Conservation (phyloP, 805 yeast genomes). For the Barnettozyma californica region DNA sequence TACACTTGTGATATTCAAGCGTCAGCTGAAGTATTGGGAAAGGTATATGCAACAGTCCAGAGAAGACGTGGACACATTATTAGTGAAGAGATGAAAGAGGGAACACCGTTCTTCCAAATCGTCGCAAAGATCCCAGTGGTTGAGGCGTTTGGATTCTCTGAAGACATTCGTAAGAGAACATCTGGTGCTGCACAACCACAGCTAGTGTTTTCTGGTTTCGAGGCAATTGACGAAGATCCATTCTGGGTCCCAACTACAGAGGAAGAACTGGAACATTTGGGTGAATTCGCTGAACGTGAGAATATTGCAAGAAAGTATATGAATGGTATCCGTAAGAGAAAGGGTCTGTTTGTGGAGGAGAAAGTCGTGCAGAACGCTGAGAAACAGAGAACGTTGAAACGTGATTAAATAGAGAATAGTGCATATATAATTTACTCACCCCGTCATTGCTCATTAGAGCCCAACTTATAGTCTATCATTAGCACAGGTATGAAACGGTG, state of each 20-base stretch:
- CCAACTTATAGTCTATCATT: background rate
- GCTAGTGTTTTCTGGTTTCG: slow-evolving; percentile 83
- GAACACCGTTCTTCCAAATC: slow-evolving; percentile 92
- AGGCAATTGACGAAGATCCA: slow-evolving; percentile 85
- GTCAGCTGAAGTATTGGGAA: slow-evolving; percentile 88
- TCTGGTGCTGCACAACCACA: slow-evolving; percentile 98
- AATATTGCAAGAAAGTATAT: slow-evolving; percentile 85
- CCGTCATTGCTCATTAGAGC: too few species aligned
- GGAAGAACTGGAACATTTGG: slow-evolving; percentile 89
- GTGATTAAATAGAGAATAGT: slow-evolving; percentile 36
- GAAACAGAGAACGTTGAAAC: slow-evolving; percentile 84
- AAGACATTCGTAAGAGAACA: slow-evolving; percentile 86
- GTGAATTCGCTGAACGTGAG: slow-evolving; percentile 88
- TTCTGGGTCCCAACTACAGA: slow-evolving; percentile 99
- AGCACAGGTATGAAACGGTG: background rate
- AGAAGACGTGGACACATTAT: slow-evolving; percentile 78
- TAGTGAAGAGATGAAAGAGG: slow-evolving; percentile 95
- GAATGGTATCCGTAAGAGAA: slow-evolving; percentile 74
- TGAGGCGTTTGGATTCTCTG: slow-evolving; percentile 95
- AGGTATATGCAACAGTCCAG: slow-evolving; percentile 91
- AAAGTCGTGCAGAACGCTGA: slow-evolving; percentile 90
- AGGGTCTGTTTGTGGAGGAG: slow-evolving; percentile 86
- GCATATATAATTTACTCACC: too few species aligned
- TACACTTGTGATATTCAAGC: slow-evolving; percentile 95
- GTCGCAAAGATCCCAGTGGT: slow-evolving; percentile 85